Conservation (phyloP, 768 basidiomycete genomes). For the Phylloporus sp. region DNA sequence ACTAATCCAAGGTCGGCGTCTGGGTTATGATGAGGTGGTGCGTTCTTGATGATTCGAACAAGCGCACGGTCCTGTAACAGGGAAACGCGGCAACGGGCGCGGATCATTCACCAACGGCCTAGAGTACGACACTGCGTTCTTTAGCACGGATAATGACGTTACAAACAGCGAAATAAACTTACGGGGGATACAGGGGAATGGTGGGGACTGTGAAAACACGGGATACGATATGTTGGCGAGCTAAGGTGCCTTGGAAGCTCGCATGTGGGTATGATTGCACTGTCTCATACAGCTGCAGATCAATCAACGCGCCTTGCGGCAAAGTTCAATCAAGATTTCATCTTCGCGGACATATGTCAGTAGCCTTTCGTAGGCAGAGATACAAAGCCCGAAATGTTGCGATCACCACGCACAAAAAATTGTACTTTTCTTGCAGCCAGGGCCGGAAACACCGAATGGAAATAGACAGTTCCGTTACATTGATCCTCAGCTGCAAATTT, state of each 20-base stretch:
- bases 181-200: background rate
- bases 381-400: no score
- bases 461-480: no score
- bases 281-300: background rate
- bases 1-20: background rate
- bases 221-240: background rate
- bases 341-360: no score
- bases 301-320: background rate
- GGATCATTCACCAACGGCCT: background rate
- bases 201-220: background rate
- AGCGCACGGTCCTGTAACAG: background rate
- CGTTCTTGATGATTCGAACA: background rate
- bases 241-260: background rate
- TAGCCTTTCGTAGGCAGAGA: no score
- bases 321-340: no score
- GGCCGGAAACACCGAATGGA: no score
- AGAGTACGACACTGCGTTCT: no score
- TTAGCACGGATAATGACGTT: background rate
- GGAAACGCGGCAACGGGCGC: background rate
- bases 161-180: background rate
- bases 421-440: no score
- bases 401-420: no score
- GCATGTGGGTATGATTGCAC: background rate
- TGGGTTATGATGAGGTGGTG: background rate
- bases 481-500: no score